These are phyloP conservation scores for Chenopodium berlandieri DNA, from an alignment of 148 eudicot genomes.

Conservation along the genomic window DNA sequence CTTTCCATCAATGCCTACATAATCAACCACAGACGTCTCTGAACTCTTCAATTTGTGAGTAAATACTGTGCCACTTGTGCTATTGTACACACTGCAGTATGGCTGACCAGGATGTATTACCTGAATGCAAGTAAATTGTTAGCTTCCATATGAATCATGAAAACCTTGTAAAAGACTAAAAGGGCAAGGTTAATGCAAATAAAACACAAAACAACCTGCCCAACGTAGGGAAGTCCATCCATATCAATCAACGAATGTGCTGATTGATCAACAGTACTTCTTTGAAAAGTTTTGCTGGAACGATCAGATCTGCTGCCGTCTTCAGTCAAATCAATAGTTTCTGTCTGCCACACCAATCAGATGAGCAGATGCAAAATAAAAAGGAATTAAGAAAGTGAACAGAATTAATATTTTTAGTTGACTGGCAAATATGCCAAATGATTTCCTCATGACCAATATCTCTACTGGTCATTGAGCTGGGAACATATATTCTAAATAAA, in stretches of 20 bases:
- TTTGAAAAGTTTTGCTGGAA: conserved; percentile 47
- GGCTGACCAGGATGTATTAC: conserved; percentile 56
- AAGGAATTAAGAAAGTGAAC: neutral
- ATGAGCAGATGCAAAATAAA: neutral
- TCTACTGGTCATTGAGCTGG: too few species aligned
- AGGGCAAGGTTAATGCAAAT: conserved; percentile 7
- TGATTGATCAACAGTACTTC: conserved; percentile 61
- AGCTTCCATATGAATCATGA: conserved; percentile 23
- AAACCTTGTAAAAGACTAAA: neutral
- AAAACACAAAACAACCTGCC: conserved; percentile 54
- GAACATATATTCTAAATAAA: too few species aligned
- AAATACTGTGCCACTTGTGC: conserved; percentile 29
- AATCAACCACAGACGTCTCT: conserved; percentile 74
- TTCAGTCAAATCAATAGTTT: conserved; percentile 74
- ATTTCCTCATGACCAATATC: neutral
- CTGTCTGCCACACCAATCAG: conserved; percentile 55
- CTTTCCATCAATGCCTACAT: conserved; percentile 81
- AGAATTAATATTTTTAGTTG: neutral
- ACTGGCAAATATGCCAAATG: neutral
- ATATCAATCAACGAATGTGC: conserved; percentile 56
- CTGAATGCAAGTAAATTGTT: conserved; percentile 42
- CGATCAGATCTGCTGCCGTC: conserved; percentile 43
- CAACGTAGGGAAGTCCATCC: conserved; percentile 89
- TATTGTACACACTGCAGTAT: conserved; percentile 61
- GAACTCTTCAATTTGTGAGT: conserved; percentile 55